These are phyloP conservation scores for Backusella tuberculispora DNA, from an alignment of 192 early-diverging fungal genomes.

Conservation along the genomic window DNA sequence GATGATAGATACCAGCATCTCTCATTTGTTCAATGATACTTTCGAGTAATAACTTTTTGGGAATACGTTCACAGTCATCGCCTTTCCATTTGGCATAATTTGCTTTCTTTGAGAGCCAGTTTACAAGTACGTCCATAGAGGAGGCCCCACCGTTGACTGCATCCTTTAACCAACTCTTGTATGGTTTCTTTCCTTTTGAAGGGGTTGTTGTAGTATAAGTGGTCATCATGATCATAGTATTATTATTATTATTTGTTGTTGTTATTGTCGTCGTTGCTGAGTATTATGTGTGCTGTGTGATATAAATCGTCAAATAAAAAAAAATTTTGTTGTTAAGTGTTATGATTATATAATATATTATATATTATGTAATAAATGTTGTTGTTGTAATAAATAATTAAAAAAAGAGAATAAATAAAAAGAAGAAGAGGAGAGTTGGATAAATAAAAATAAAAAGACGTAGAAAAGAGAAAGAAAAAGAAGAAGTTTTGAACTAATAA, in stretches of 20 bases:
- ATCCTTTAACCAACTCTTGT: conserved; percentile 40
- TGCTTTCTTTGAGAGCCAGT: conserved; percentile 37
- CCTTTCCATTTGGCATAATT: conserved; percentile 40
- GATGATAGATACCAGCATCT: conserved; percentile 35
- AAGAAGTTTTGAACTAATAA: neutral
- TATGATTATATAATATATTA: neutral
- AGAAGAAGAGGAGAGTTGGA: neutral
- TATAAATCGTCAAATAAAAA: neutral
- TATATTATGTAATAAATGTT: neutral
- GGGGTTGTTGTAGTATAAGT: conserved; percentile 25
- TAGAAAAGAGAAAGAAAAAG: neutral
- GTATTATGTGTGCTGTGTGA: too few relatives aligned
- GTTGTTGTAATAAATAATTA: neutral
- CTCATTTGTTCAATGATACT: conserved; percentile 38
- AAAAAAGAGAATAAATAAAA: neutral
- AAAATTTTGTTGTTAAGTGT: neutral
- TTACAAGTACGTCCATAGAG: conserved; percentile 36
- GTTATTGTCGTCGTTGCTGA: neutral
- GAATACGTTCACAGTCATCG: conserved; percentile 36
- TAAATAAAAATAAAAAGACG: neutral
- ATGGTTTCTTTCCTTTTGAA: conserved; percentile 37
- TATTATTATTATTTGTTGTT: conserved; percentile 1
- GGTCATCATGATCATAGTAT: conserved; percentile 35
- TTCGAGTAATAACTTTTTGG: conserved; percentile 35
- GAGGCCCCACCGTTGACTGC: conserved; percentile 37